Base-by-base conservation (phyloP, 352 stramenopile genomes). In the Thalassiosira mediterranea region DNA sequence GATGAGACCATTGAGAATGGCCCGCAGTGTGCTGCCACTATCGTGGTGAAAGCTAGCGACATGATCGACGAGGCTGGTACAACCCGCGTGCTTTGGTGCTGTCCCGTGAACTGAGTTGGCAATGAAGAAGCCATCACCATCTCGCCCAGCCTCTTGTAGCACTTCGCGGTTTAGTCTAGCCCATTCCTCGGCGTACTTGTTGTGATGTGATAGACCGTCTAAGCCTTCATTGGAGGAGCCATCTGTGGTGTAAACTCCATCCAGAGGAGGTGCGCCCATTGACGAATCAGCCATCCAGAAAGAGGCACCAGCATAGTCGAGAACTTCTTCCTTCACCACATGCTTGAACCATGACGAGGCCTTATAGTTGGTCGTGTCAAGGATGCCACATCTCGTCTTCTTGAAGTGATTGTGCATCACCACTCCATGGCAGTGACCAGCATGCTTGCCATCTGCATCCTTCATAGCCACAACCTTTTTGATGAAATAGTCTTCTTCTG, bases 81-180 rank as follows among this genome's bases (percentile, higher is more conserved):
- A 63, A 13, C 54, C 48, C 10, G 59, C 62, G 46, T 77, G 56
- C 23, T 72, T 72, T 13, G 75, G 19, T 29, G 75, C 79, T 11
- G 37, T 4, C 3, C 31, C 23, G 31, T 74, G 79, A 19, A 58
- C 75, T 2, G 69, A 58, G 31, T 73, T 72, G 28, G 63, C 56
- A 21, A 84, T 54, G 37, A 84, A 79, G 47, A 79, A 84, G 17
- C 29, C 34, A 59, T 84, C 71, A 8, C 75, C 75, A 2, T 84
- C 75, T 32, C 69, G 49, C 13, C 75, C 75, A 3, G 75, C 69
- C 19, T 84, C 75, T 37, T 19, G 26, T 40, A 84, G 67, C 10
- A 60, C 69, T 4, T 79, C 69, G 46, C 64, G 61, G 47, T 80
- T 84, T 0, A 84, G 51, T 37, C 58, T 52, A 3, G 69, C 62